Base-by-base conservation (phyloP, 768 basidiomycete genomes). In the Suillus subaureus region DNA sequence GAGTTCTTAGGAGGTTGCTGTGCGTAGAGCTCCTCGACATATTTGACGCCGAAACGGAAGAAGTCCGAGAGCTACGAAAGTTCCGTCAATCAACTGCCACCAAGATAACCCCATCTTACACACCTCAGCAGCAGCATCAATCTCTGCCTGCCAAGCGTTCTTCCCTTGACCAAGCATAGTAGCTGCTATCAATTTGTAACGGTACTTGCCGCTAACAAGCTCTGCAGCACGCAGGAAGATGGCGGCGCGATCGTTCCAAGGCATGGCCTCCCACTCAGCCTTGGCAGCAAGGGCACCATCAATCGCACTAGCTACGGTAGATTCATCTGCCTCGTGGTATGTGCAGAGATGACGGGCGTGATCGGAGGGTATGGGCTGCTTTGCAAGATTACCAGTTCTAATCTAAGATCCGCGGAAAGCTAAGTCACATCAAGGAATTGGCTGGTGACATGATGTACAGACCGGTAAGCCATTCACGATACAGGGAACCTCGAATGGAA, bases 111-210 rank as follows among this genome's bases (percentile, higher is more conserved):
- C 13, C 13, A 58, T 62, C 31, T 13, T 13, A 76, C 85, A 51
- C 64, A 94, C 94, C 90, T 99, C 97, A 5, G 97, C 97, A 21
- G 96, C 97, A 63, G 97, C 94, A 77, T 99, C 97, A 68, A 99
- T 99, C 84, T 99, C 97, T 18, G 97, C 97, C 81, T 99, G 97
- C 97, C 97, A 99, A 18, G 85, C 90, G 75, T 98, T 99, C 88
- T 99, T 99, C 49, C 97, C 97, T 80, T 99, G 97, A 18, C 97
- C 97, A 56, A 99, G 84, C 79, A 99, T 97, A 52, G 97, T 99
- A 47, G 97, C 96, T 49, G 97, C 97, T 80, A 98, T 84, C 56
- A 99, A 83, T 80, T 91, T 90, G 82, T 96, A 97, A 69, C 97
- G 85, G 77, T 98, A 97, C 84, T 99, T 99, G 63, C 93, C 94